Conservation (phyloP, 441 rosid species). For the Syzygium malaccense region DNA sequence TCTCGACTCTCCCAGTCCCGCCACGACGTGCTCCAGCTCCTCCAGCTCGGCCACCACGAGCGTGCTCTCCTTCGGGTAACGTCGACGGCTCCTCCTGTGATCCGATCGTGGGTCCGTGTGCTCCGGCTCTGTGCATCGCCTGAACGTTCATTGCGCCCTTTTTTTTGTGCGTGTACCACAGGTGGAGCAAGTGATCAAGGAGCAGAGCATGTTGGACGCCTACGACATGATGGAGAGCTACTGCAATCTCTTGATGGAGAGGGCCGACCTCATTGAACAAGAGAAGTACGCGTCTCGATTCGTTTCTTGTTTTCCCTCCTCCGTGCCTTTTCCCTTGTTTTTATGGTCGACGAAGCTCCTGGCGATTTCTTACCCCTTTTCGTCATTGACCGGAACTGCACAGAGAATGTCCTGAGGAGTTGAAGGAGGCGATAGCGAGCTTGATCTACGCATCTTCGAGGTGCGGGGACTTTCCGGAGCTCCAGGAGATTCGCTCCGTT, state of each 20-base stretch:
- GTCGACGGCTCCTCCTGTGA: not conserved
- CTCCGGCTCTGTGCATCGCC: not conserved
- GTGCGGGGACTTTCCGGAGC: slow-evolving; percentile 93
- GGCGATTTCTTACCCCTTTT: not conserved
- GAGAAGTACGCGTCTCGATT: not conserved
- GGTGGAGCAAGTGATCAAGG: slow-evolving; percentile 41
- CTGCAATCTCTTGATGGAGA: not conserved
- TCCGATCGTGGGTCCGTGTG: not conserved
- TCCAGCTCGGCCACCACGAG: slow-evolving; percentile 59
- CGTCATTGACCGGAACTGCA: not conserved
- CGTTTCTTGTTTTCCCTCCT: not conserved
- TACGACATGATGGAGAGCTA: not conserved
- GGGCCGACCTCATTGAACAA: not conserved
- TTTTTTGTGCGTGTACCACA: not conserved
- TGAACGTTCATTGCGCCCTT: not conserved
- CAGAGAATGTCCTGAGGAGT: slow-evolving; percentile 78
- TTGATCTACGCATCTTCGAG: slow-evolving; percentile 74
- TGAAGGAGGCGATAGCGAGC: slow-evolving; percentile 63
- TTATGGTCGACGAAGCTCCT: not conserved
- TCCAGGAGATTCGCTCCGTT: slow-evolving; percentile 64
- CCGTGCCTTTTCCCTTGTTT: not conserved
- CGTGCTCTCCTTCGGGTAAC: slow-evolving; percentile 78
- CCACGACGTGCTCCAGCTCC: slow-evolving; percentile 77
- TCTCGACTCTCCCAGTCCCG: slow-evolving; percentile 48
- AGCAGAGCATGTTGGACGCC: not conserved